phyloP scores from a whole-genome alignment of 2,329 filamentous ascomycete species.

The Ascochyta clinopodiicola region DNA sequence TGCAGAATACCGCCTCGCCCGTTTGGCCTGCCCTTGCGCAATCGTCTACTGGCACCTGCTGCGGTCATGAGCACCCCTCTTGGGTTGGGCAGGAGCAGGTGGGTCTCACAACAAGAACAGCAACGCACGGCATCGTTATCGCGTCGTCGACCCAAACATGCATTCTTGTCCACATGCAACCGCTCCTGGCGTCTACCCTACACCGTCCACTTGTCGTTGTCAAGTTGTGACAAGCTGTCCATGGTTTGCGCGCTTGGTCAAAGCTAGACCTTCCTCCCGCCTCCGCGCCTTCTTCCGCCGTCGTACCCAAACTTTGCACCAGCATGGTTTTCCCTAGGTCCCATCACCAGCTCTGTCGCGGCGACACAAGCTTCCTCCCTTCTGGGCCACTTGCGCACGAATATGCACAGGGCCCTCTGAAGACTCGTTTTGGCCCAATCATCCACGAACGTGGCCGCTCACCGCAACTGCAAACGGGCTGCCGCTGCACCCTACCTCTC shows the following conservation, averaged over 20 bases:
- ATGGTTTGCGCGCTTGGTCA: constrained; percentile 4
- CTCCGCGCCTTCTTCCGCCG: constrained; percentile 15
- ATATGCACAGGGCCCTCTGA: constrained; percentile 18
- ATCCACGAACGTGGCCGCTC: constrained; percentile 46
- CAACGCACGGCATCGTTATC: constrained; percentile 6
- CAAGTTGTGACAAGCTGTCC: constrained; percentile 3
- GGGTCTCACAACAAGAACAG: constrained; percentile 9
- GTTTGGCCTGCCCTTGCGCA: background rate
- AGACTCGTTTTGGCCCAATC: constrained; percentile 41
- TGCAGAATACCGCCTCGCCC: background rate
- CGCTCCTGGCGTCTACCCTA: background rate
- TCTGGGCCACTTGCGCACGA: constrained; percentile 16
- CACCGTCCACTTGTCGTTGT: constrained; percentile 1
- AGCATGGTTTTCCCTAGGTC: constrained; percentile 13
- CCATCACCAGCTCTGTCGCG: constrained; percentile 15
- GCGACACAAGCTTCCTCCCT: constrained; percentile 19
- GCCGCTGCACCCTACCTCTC: constrained; percentile 21
- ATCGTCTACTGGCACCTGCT: constrained; percentile 6
- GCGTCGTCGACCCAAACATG: constrained; percentile 7
- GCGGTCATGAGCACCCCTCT: background rate
- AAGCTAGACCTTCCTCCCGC: constrained; percentile 18
- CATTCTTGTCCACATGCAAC: constrained; percentile 3
- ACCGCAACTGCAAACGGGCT: constrained; percentile 29
- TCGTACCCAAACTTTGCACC: constrained; percentile 22
- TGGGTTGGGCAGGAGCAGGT: constrained; percentile 13